Evolutionary conservation across 176 grass and related monocot species (phyloP).

Genomic region (Canna indica): DNA sequence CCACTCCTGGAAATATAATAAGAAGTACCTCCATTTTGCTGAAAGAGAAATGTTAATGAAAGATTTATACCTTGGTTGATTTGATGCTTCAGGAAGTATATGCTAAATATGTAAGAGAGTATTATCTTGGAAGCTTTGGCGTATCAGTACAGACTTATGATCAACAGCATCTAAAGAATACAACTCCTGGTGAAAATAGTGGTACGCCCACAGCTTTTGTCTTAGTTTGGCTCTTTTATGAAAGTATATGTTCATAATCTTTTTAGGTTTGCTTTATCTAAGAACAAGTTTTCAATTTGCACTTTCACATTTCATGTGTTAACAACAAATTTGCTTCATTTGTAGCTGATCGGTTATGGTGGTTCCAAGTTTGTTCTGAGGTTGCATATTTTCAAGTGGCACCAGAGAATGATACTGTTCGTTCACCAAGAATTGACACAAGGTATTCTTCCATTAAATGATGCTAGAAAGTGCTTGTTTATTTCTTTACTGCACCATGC

Average conservation of each 20-base stretch:
- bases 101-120: conserved; percentile 67
- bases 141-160: conserved; percentile 58
- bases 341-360: conserved; percentile 74
- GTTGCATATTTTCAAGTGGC: conserved; percentile 98
- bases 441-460: conserved; percentile 28
- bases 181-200: conserved; percentile 46
- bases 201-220: conserved; percentile 24
- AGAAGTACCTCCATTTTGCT: not conserved
- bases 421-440: conserved; percentile 57
- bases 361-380: conserved; percentile 97
- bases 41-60: not conserved
- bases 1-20: too few species aligned
- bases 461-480: not conserved
- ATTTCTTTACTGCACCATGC: not conserved
- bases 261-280: conserved; percentile 8
- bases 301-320: conserved; percentile 15
- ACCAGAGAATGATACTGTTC: conserved; percentile 68
- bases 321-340: conserved; percentile 18
- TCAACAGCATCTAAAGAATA: conserved; percentile 70
- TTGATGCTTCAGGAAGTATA: conserved; percentile 48
- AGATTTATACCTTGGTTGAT: not conserved
- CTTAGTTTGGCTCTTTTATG: not conserved
- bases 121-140: conserved; percentile 44
- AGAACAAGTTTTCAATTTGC: conserved; percentile 4
- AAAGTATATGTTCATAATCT: conserved; percentile 6